Evolutionary conservation across 768 basidiomycete genomes (phyloP), one percentile per base, ranked within the genome.

Genomic region (Leccinum aurantiacum): DNA sequence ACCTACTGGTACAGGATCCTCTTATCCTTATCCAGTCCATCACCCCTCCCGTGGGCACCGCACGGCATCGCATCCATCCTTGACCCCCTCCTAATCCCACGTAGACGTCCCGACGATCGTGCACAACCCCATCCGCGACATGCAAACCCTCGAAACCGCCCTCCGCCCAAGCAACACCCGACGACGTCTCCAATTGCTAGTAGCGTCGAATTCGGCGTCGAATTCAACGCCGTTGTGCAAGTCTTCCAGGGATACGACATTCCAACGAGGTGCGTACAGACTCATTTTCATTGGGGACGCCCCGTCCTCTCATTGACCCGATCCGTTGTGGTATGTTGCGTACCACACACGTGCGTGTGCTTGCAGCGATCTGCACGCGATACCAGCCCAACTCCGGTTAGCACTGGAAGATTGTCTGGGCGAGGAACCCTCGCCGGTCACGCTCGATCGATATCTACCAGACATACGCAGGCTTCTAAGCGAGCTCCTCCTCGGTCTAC

Each of bases 41-140:
- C 24, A 13, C 54, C 3, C 57, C 54, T 24, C 8, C 13, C 27
- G 61, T 63, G n/a, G 14, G 61, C 24, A n/a, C 24, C 24, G 24
- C 24, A 25, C 4, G 24, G 24, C 6, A 10, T 14, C 15, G n/a
- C 58, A 25, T 1, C 7, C n/a, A 0, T 22, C 37, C 24, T 41
- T 25, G 25, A 24, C 48, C 17, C 17, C 8, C 6, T 6, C 4
- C n/a, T n/a, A 69, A 61, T 50, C 56, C 13, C 52, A 57, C 13
- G 17, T 62, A 6, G 84, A 88, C 64, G 84, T 91, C 6, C 79
- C 87, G 6, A 77, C 73, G n/a, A 77, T 84, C n/a, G 87, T 91
- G 7, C 81, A 80, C 54, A 79, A 74, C 50, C 82, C 97, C 25
- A 84, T 98, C 24, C 80, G 87, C 4, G 86, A 91, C 48, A 95